Evolutionary conservation across 169 alveolate species (phyloP), one percentile per base, ranked within the genome.

Genomic region (Plasmodium reichenowi): DNA sequence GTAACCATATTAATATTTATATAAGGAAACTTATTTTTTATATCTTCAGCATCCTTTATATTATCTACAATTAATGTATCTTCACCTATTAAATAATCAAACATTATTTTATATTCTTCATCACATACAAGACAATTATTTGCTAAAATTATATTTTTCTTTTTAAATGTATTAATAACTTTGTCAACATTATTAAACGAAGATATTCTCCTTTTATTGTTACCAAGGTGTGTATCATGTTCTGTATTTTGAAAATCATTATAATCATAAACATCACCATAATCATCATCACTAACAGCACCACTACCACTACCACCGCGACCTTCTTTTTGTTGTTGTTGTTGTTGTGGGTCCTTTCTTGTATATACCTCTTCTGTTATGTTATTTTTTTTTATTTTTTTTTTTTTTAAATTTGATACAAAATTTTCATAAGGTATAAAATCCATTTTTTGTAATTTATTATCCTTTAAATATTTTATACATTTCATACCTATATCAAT

Each of bases 381-480:
- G 9, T 17, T 8, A 26, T 90, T 72, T 58, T 85, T n/a, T 6
- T 54, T 88, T 26, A 91, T 72, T 67, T 88, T 93, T 45, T 75
- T 87, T 38, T 63, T 67, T 56, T 83, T 71, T 6, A 63, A 1
- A 17, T 50, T 60, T 2, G 43, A 22, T 20, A 78, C 20, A 47
- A 93, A 83, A 26, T 74, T 70, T 54, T 93, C 94, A 45, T 83
- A 78, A 3, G 95, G 94, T 13, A 93, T 32, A 56, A 93, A 93
- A 56, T 93, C 96, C 54, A 94, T 87, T 67, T 32, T 92, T 78
- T 67, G 76, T 7, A 80, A 88, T 52, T 85, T 85, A 38, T 93
- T 92, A 13, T 71, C 71, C 63, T 89, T 88, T 12, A 93, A 73
- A 50, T 72, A 75, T 9, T 73, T 7, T 2, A 93, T 92, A 47